Evolutionary conservation across 2,329 filamentous ascomycete genomes (phyloP).

Genomic region (Fusarium austroafricanum): DNA sequence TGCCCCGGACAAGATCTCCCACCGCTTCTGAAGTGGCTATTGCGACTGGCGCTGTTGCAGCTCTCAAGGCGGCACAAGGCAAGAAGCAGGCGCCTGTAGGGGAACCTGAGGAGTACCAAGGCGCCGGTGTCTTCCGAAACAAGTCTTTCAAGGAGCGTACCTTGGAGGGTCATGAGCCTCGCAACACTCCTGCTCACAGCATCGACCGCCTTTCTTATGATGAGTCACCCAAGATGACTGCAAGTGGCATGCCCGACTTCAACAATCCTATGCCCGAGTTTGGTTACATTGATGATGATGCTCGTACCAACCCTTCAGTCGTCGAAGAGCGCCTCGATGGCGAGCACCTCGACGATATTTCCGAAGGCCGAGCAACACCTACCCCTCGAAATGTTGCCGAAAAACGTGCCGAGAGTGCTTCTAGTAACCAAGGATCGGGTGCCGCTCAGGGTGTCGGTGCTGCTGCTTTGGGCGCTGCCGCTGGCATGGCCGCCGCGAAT

Average conservation of each 20-base stretch:
- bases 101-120: conserved; percentile 55
- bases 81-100: conserved; percentile 55
- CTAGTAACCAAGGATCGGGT: conserved; percentile 52
- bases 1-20: conserved; percentile 61
- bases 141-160: conserved; percentile 75
- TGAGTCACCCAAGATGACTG: conserved; percentile 68
- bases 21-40: conserved; percentile 69
- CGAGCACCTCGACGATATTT: conserved; percentile 56
- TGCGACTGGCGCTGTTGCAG: conserved; percentile 66
- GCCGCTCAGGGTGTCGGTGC: conserved; percentile 51
- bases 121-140: conserved; percentile 67
- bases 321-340: conserved; percentile 79
- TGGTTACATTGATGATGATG: conserved; percentile 74
- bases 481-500: conserved; percentile 33
- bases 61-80: conserved; percentile 62
- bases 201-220: conserved; percentile 67
- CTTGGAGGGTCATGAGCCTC: conserved; percentile 65
- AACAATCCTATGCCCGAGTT: conserved; percentile 81
- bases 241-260: conserved; percentile 76
- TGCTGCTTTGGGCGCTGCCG: conserved; percentile 30
- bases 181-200: conserved; percentile 68
- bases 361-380: conserved; percentile 68
- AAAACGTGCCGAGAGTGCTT: conserved; percentile 51
- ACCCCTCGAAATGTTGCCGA: conserved; percentile 48
- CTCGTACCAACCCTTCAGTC: conserved; percentile 86